Evolutionary conservation across 768 basidiomycete species (phyloP).

Genomic region (Strobilomyces echinocephalus): DNA sequence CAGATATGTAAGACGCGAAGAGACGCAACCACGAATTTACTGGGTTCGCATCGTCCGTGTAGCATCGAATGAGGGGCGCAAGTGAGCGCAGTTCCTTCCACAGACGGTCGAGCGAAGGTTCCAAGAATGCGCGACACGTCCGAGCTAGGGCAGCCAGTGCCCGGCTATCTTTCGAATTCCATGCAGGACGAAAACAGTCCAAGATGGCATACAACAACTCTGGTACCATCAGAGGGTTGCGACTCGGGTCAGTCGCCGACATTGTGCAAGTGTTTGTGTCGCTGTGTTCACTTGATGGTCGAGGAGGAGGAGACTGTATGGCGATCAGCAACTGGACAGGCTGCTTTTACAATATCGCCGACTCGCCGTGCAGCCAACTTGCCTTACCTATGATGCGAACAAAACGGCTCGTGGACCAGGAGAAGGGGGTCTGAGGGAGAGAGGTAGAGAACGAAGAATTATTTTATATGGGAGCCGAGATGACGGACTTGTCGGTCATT

Average conservation of each 20-base stretch:
- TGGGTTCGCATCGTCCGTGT: not conserved
- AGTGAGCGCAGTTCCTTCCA: constrained; percentile 10
- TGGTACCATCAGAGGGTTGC: not conserved
- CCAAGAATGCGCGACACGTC: constrained; percentile 8
- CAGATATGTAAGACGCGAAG: not conserved
- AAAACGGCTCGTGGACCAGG: too few species aligned
- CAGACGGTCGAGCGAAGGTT: constrained; percentile 9
- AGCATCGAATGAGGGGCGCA: constrained; percentile 12
- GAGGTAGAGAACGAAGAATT: too few species aligned
- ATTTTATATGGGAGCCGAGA: too few species aligned
- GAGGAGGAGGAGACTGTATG: not conserved
- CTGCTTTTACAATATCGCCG: too few species aligned
- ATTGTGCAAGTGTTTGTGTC: not conserved
- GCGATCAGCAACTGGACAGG: too few species aligned
- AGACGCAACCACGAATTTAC: not conserved
- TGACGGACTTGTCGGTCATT: too few species aligned
- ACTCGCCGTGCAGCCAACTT: too few species aligned
- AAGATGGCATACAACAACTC: constrained; percentile 10
- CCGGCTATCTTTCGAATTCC: not conserved
- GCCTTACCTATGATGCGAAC: too few species aligned
- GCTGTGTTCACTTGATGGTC: not conserved
- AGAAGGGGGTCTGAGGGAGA: too few species aligned
- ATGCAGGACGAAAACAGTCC: not conserved
- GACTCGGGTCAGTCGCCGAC: not conserved
- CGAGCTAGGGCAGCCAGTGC: constrained; percentile 5